Evolutionary conservation across 495 filamentous ascomycete genomes (phyloP).

Genomic region (Lasiosphaeria miniovina): DNA sequence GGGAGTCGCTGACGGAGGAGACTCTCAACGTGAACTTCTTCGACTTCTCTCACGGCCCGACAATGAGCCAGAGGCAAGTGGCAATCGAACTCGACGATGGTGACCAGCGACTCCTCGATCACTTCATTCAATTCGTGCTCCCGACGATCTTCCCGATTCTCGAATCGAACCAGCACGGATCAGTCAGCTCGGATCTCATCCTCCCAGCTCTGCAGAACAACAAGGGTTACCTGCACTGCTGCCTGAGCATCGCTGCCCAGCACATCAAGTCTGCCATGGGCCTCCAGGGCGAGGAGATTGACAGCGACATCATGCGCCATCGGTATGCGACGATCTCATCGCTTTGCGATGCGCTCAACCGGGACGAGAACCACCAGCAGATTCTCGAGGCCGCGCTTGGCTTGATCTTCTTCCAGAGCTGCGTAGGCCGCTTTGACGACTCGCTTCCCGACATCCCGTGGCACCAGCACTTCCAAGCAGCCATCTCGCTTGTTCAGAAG

Average conservation of each 20-base stretch:
- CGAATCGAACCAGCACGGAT: conserved; percentile 81
- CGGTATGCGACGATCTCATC: conserved; percentile 83
- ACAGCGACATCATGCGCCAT: conserved; percentile 91
- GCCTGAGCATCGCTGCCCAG: conserved; percentile 91
- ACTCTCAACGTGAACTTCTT: conserved; percentile 70
- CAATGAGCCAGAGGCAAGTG: conserved; percentile 55
- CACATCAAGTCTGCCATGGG: conserved; percentile 79
- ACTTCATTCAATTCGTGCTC: conserved; percentile 86
- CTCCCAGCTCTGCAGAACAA: conserved; percentile 83
- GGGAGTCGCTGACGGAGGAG: conserved; percentile 63
- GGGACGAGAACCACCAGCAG: conserved; percentile 76
- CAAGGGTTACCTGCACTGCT: conserved; percentile 92
- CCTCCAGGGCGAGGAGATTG: conserved; percentile 66
- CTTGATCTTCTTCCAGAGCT: conserved; percentile 97
- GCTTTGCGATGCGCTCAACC: conserved; percentile 77
- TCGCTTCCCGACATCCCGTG: conserved; percentile 90
- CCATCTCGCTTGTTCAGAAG: conserved; percentile 73
- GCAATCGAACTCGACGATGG: conserved; percentile 84
- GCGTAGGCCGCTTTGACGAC: conserved; percentile 82
- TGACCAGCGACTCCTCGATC: conserved; percentile 81
- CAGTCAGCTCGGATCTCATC: conserved; percentile 72
- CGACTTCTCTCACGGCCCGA: conserved; percentile 63
- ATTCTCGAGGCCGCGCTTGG: conserved; percentile 93
- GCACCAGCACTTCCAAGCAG: conserved; percentile 95
- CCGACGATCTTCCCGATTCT: conserved; percentile 87